Conservation (phyloP, 768 basidiomycete genomes). For the Amanita molliuscula region DNA sequence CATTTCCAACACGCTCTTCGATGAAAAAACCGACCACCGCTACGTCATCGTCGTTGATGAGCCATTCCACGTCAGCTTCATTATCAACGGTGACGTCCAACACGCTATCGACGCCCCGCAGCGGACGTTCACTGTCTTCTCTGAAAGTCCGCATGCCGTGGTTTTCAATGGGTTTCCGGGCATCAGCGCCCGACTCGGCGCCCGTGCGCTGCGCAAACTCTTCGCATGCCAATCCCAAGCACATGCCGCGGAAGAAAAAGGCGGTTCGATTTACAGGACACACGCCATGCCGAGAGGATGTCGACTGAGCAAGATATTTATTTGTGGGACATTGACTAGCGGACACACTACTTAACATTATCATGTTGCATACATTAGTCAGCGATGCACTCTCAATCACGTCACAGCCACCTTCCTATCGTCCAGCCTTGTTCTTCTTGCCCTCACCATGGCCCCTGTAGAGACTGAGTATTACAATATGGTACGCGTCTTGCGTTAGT, state of each 20-base stretch:
- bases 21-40: conserved; percentile 43
- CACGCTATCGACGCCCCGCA: conserved; percentile 18
- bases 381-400: background rate
- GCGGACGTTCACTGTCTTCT: conserved; percentile 24
- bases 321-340: background rate
- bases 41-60: conserved; percentile 27
- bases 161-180: conserved; percentile 34
- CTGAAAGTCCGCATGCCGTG: conserved; percentile 41
- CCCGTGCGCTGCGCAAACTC: conserved; percentile 23
- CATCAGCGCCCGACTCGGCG: conserved; percentile 16
- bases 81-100: conserved; percentile 39
- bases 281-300: conserved; percentile 10
- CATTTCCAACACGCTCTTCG: conserved; percentile 54
- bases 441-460: conserved; percentile 60
- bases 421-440: background rate
- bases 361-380: background rate
- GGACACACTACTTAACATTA: background rate
- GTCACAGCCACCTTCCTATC: conserved; percentile 3
- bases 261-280: conserved; percentile 52
- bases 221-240: conserved; percentile 23
- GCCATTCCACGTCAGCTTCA: conserved; percentile 31
- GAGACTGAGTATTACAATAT: conserved; percentile 87
- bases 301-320: background rate
- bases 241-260: conserved; percentile 34
- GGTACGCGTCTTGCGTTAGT: conserved; percentile 30